Percentiles rank a stretch among this genome's conserved stretches.
Conservation (phyloP, 345 rosid genomes). For the Eutrema heterophyllum region DNA sequence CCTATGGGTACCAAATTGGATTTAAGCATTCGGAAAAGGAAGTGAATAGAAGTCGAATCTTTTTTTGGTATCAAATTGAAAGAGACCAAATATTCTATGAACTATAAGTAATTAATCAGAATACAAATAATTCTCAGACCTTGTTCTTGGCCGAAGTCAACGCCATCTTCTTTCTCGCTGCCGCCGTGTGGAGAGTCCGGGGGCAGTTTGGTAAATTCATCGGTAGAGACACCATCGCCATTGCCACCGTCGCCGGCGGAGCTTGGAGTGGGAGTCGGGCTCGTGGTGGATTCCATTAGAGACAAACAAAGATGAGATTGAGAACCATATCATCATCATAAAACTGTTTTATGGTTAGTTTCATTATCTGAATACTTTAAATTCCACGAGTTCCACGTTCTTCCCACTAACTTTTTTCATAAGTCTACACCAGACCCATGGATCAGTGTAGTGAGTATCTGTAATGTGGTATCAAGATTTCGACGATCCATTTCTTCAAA, state of each 20-base stretch:
- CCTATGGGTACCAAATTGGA: conserved; percentile 2
- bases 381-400: conserved; percentile 33
- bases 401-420: no score
- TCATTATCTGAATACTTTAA: neutral
- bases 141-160: conserved; percentile 22
- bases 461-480: conserved; percentile 39
- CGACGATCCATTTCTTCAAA: conserved; percentile 65
- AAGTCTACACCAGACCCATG: conserved; percentile 86
- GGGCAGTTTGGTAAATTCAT: conserved; percentile 6
- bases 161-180: neutral
- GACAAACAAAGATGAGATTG: conserved; percentile 13
- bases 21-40: neutral
- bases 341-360: conserved; percentile 10
- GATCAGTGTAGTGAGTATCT: conserved; percentile 75
- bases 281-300: conserved; percentile 23
- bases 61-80: no score
- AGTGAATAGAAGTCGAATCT: neutral
- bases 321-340: neutral
- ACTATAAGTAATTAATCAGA: conserved; percentile 5
- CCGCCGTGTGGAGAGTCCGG: neutral
- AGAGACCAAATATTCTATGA: no score
- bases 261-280: conserved; percentile 2
- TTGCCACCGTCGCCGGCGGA: neutral
- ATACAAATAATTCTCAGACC: conserved; percentile 8
- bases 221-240: neutral